phyloP scores from a whole-genome alignment of 768 basidiomycete genomes.

The Mycena maculata region DNA sequence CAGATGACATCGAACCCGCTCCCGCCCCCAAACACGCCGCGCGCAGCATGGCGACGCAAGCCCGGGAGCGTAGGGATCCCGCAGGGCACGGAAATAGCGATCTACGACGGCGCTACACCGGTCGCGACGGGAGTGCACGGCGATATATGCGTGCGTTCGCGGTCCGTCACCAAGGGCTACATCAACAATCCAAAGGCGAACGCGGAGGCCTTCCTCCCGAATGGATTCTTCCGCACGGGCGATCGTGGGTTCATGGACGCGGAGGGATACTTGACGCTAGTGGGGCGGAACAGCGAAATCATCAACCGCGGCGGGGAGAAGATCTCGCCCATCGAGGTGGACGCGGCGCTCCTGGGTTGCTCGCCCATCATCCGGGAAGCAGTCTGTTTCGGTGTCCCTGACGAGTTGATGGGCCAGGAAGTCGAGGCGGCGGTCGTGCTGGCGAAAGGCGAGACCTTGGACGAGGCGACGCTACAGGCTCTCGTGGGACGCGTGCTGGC shows the following conservation, averaged over 20 bases:
- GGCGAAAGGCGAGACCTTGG: background rate
- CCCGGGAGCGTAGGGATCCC: constrained; percentile 12
- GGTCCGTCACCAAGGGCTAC: constrained; percentile 17
- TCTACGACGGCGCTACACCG: background rate
- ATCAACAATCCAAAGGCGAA: constrained; percentile 9
- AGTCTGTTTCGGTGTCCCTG: constrained; percentile 10
- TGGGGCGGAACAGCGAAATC: constrained; percentile 17
- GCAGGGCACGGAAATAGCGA: constrained; percentile 18
- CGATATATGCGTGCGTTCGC: constrained; percentile 12
- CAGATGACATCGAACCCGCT: constrained; percentile 24
- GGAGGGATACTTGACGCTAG: constrained; percentile 11
- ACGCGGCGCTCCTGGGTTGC: constrained; percentile 19
- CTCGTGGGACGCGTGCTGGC: constrained; percentile 14
- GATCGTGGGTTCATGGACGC: constrained; percentile 16
- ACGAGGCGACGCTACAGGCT: constrained; percentile 8
- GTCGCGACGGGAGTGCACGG: constrained; percentile 7
- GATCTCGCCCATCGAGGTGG: constrained; percentile 24
- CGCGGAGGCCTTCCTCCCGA: constrained; percentile 5
- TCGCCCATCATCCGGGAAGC: constrained; percentile 11
- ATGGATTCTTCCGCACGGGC: constrained; percentile 20
- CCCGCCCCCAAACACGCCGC: background rate
- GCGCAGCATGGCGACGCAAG: background rate
- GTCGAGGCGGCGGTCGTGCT: constrained; percentile 19
- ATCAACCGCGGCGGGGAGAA: constrained; percentile 25
- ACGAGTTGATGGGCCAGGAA: constrained; percentile 20